These are phyloP conservation scores for Candida sojae DNA, from an alignment of 1,139 yeast genomes.

Conservation along the genomic window DNA sequence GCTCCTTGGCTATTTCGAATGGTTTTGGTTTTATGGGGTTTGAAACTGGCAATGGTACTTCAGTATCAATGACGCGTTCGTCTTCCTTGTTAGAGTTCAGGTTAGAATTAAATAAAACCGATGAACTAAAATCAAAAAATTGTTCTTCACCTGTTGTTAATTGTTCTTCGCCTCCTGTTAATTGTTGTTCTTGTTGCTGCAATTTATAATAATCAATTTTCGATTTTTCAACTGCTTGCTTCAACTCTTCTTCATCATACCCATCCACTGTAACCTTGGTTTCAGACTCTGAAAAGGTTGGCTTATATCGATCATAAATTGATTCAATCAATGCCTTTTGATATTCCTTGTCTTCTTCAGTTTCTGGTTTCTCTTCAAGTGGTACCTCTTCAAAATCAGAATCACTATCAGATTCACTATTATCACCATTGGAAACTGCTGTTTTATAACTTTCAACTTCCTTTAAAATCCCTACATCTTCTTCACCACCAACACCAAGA, in stretches of 20 bases:
- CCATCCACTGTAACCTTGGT: conserved; percentile 9
- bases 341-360: conserved; percentile 30
- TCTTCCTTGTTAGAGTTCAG: background rate
- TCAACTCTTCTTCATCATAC: conserved; percentile 37
- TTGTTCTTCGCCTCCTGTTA: background rate
- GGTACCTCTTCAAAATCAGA: conserved; percentile 68
- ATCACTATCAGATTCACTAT: conserved; percentile 29
- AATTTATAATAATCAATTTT: conserved; percentile 33
- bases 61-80: background rate
- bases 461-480: conserved; percentile 9
- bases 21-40: background rate
- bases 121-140: conserved; percentile 13
- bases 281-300: background rate
- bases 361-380: conserved; percentile 24
- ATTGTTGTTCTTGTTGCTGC: conserved; percentile 19
- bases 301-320: conserved; percentile 31
- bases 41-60: too few species aligned
- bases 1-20: background rate
- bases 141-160: background rate
- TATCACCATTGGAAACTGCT: background rate
- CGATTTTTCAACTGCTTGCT: conserved; percentile 49
- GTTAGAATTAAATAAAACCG: conserved; percentile 14
- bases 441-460: conserved; percentile 8
- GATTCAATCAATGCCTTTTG: conserved; percentile 40
- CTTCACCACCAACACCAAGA: conserved; percentile 20